Percentiles rank a stretch among this genome's conserved stretches.
Evolutionary conservation across 495 filamentous ascomycete genomes (phyloP).

Genomic region (Tuber borchii): DNA sequence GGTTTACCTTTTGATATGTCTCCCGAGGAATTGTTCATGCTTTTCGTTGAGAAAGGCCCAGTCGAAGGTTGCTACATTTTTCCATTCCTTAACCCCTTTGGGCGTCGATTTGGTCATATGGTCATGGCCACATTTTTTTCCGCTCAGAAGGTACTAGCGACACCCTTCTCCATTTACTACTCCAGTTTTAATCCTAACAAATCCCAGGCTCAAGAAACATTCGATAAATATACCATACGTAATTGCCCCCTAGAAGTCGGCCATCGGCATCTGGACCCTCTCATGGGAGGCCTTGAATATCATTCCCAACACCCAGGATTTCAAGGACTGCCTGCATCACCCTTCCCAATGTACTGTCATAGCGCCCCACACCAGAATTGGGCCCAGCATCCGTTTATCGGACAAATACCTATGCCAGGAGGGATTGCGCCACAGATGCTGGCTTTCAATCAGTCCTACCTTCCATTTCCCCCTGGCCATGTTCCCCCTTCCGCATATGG

Average conservation of each 20-base stretch:
- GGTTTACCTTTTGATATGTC: constrained; percentile 40
- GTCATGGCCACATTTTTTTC: too few relatives aligned
- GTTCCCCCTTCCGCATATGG: too few relatives aligned
- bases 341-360: not conserved
- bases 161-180: too few relatives aligned
- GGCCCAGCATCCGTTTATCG: not conserved
- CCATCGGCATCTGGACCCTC: constrained; percentile 16
- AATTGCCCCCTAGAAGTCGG: constrained; percentile 34
- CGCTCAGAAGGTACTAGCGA: too few relatives aligned
- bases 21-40: constrained; percentile 35
- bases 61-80: constrained; percentile 40
- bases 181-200: too few relatives aligned
- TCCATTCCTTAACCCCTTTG: constrained; percentile 26
- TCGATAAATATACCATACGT: too few relatives aligned
- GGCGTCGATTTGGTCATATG: constrained; percentile 39
- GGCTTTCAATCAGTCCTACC: not conserved
- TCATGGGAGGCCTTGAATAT: not conserved
- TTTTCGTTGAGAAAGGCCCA: constrained; percentile 33
- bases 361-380: not conserved
- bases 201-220: too few relatives aligned
- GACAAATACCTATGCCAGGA: not conserved
- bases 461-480: not conserved
- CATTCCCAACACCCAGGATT: not conserved
- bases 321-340: not conserved
- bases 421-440: not conserved